Conservation (phyloP, 2,329 filamentous ascomycete species). For the Nectriaceae sp. region DNA sequence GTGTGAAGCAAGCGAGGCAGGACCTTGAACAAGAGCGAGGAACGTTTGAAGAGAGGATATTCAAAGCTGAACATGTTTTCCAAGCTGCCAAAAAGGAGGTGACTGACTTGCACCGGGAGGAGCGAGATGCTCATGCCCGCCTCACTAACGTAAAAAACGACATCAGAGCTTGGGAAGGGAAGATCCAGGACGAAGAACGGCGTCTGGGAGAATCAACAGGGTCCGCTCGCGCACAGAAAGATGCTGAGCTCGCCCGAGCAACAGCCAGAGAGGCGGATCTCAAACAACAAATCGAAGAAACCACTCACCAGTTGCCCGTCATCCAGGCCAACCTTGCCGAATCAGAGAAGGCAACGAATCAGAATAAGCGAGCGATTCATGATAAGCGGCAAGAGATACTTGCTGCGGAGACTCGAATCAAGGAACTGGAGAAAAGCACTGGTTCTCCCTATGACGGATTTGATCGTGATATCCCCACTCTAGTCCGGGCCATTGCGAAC, state of each 20-base stretch:
- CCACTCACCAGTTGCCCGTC: slow-evolving; percentile 31
- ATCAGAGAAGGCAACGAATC: slow-evolving; percentile 33
- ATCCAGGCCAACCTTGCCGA: slow-evolving; percentile 36
- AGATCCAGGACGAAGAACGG: slow-evolving; percentile 57
- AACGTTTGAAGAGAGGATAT: slow-evolving; percentile 44
- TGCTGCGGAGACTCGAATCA: slow-evolving; percentile 45
- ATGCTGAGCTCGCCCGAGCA: slow-evolving; percentile 50
- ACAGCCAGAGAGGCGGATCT: slow-evolving; percentile 28
- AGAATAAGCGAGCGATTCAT: slow-evolving; percentile 33
- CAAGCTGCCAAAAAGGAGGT: slow-evolving; percentile 56
- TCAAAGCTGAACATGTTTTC: slow-evolving; percentile 51
- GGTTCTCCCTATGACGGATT: slow-evolving; percentile 66
- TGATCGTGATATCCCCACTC: slow-evolving; percentile 58
- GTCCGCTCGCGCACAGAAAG: slow-evolving; percentile 64
- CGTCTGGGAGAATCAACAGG: slow-evolving; percentile 71
- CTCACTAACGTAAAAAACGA: slow-evolving; percentile 55
- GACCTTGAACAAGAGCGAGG: slow-evolving; percentile 48
- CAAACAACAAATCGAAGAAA: slow-evolving; percentile 28
- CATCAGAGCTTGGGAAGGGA: slow-evolving; percentile 45
- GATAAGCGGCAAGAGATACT: slow-evolving; percentile 57
- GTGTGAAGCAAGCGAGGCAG: slow-evolving; percentile 41
- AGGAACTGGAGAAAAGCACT: slow-evolving; percentile 57
- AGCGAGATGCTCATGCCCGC: slow-evolving; percentile 63
- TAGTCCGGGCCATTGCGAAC: slow-evolving; percentile 69
- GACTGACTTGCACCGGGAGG: slow-evolving; percentile 58